These are phyloP conservation scores for Albizia julibrissin DNA, from an alignment of 306 rosid genomes.

Conservation along the genomic window DNA sequence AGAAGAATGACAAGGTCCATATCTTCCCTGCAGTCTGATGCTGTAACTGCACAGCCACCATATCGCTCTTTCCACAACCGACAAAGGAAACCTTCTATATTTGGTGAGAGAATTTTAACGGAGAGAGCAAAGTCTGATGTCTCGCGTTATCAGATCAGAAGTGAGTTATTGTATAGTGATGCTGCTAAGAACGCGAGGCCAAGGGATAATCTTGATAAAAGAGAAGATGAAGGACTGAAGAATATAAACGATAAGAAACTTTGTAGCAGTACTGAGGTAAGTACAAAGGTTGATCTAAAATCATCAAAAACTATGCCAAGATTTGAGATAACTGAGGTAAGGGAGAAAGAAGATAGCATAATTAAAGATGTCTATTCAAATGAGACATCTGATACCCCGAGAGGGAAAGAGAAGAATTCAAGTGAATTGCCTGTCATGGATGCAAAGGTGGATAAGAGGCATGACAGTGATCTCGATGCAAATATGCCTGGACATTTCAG, in stretches of 20 bases:
- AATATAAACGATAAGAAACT: slow-evolving; percentile 11
- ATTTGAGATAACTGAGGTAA: slow-evolving; percentile 25
- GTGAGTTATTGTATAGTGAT: neutral
- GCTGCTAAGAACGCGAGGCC: slow-evolving; percentile 1
- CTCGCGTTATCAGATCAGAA: slow-evolving; percentile 23
- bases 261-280: neutral
- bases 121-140: slow-evolving; percentile 39
- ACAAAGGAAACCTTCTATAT: slow-evolving; percentile 31
- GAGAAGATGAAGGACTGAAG: slow-evolving; percentile 25
- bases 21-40: slow-evolving; percentile 48
- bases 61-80: slow-evolving; percentile 29
- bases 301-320: neutral
- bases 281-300: neutral
- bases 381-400: neutral
- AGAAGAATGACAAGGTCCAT: slow-evolving; percentile 51
- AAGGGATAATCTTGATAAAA: slow-evolving; percentile 6
- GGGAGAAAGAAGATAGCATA: slow-evolving; percentile 4
- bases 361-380: slow-evolving; percentile 17
- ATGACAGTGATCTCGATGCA: neutral
- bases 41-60: slow-evolving; percentile 32
- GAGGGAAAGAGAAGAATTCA: slow-evolving; percentile 33
- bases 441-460: no score
- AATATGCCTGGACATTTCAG: neutral
- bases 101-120: slow-evolving; percentile 38
- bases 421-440: neutral